phyloP scores from a whole-genome alignment of 805 yeast genomes.

The Nakazawaea wyomingensis region DNA sequence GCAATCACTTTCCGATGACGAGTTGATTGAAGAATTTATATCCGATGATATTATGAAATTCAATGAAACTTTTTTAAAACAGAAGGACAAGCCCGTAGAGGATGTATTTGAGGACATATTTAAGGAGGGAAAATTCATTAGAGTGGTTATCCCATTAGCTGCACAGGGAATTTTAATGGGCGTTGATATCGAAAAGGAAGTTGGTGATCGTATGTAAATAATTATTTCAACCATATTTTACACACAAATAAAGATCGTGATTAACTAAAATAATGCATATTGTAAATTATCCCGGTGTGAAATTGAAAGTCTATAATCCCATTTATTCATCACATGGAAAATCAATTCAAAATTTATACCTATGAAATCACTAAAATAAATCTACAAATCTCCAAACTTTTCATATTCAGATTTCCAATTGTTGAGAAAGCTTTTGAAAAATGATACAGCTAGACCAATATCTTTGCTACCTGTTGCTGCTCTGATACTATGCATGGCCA shows the following conservation, averaged over 20 bases:
- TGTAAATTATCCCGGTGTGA: no score
- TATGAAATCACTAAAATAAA: no score
- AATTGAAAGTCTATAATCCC: no score
- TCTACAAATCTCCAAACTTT: slow-evolving; percentile 27
- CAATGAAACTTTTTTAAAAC: slow-evolving; percentile 15
- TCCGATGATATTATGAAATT: slow-evolving; percentile 22
- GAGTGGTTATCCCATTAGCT: slow-evolving; percentile 30
- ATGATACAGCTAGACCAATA: slow-evolving; percentile 65
- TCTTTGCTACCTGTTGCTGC: slow-evolving; percentile 78
- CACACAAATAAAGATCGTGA: no score
- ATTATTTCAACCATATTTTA: no score
- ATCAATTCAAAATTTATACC: no score
- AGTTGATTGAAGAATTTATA: slow-evolving; percentile 24
- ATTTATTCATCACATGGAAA: no score
- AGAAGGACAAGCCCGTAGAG: slow-evolving; percentile 11
- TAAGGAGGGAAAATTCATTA: slow-evolving; percentile 22
- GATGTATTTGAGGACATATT: slow-evolving; percentile 17
- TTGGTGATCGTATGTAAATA: not conserved
- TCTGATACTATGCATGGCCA: slow-evolving; percentile 82
- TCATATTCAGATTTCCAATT: slow-evolving; percentile 61
- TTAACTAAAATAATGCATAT: no score
- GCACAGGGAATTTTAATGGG: slow-evolving; percentile 25
- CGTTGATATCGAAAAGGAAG: slow-evolving; percentile 4
- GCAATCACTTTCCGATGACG: slow-evolving; percentile 12
- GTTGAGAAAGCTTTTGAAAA: slow-evolving; percentile 63